A percentile compares a stretch with the other conserved stretches of the same genome.
These are phyloP conservation scores for Fusarium tuaranense DNA, from an alignment of 2,329 filamentous ascomycete species.

Conservation along the genomic window DNA sequence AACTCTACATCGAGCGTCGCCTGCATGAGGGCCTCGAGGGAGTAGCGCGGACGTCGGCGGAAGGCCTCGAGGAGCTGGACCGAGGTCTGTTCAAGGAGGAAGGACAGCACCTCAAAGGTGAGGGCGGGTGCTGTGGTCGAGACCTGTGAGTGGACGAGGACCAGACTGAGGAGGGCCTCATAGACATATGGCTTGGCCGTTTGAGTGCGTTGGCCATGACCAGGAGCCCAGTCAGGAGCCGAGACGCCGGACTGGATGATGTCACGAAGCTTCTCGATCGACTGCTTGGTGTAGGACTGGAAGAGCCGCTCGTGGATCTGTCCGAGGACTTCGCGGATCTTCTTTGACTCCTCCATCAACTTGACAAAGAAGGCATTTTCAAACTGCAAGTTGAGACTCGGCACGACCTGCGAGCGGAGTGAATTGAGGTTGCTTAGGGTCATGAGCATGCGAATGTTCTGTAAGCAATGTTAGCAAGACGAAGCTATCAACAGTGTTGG, in stretches of 20 bases:
- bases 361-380: conserved; percentile 95
- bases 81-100: conserved; percentile 86
- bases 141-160: conserved; percentile 92
- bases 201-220: conserved; percentile 67
- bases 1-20: conserved; percentile 98
- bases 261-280: conserved; percentile 73
- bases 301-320: conserved; percentile 95
- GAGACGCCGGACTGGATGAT: conserved; percentile 81
- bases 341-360: conserved; percentile 92
- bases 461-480: conserved; percentile 44
- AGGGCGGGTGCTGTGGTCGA: conserved; percentile 82
- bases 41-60: conserved; percentile 73
- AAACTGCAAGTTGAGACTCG: conserved; percentile 90
- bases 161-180: conserved; percentile 83
- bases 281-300: conserved; percentile 88
- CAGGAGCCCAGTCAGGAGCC: conserved; percentile 77
- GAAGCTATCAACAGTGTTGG: background rate
- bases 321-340: conserved; percentile 87
- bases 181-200: conserved; percentile 92
- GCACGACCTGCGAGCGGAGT: conserved; percentile 84
- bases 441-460: conserved; percentile 93
- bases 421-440: conserved; percentile 93
- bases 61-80: conserved; percentile 86
- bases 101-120: conserved; percentile 83
- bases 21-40: conserved; percentile 89